Evolutionary conservation across 2,329 filamentous ascomycete species (phyloP), one percentile per base, ranked within the genome.

Genomic region (Colletotrichum lini): DNA sequence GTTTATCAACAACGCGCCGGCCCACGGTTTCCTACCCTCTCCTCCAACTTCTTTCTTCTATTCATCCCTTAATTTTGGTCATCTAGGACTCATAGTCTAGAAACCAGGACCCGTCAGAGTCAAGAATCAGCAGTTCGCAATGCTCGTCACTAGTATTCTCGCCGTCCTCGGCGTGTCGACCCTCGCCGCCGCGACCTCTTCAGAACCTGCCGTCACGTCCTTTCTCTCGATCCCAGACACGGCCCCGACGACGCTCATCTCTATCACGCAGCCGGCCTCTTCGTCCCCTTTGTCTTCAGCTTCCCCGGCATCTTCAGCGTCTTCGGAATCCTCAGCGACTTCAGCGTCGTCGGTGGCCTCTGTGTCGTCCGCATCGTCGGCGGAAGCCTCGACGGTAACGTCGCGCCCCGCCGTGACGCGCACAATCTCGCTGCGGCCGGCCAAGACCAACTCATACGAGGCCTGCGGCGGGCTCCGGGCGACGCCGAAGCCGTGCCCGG

Each of bases 401-500:
- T 45, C 35, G 18, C 38, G 18, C 16, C 16, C 26, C 38, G 23
- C 3, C 16, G 18, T 4, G 8, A 68, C 65, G 44, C n/a, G 13
- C n/a, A 67, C 40, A 18, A 6, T 57, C 49, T 21, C 40, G 26
- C n/a, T 62, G 8, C 42, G 44, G 38, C 35, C 52, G n/a, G 49
- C 30, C 30, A 72, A 63, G 47, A 64, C 69, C 16, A 49, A 21
- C 52, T 53, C 44, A 3, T 83, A 82, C 66, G 59, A 70, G 2
- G 59, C 69, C 13, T 83, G 82, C 65, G 82, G 81, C 10, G 81
- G 81, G 6, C 73, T 75, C 54, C 73, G 71, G 1, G 12, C 70
- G 16, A 67, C 69, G 13, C 80, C 80, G 8, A 60, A 68, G 0
- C 56, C 67, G 0, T 83, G 81, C 73, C 68, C 74, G 40, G 66